phyloP scores from a whole-genome alignment of 495 filamentous ascomycete genomes.

The Aspergillus baeticus region DNA sequence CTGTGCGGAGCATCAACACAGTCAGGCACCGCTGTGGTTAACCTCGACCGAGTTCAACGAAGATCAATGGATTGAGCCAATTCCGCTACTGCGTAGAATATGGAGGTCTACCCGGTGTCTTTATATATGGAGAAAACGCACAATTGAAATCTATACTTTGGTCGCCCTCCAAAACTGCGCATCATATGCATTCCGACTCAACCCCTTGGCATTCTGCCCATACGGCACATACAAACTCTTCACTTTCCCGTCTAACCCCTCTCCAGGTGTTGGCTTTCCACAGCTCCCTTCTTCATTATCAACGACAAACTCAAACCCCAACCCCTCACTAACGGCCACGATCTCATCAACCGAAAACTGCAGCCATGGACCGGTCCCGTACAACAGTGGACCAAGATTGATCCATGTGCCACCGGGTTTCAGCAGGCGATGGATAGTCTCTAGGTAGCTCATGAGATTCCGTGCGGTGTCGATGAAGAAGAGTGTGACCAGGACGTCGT shows the following conservation, averaged over 20 bases:
- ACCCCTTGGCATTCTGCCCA: constrained; percentile 19
- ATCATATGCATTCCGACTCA: constrained; percentile 28
- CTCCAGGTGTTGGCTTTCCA: constrained; percentile 12
- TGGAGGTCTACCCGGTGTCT: no score
- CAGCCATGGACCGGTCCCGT: constrained; percentile 24
- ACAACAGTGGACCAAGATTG: constrained; percentile 44
- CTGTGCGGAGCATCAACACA: no score
- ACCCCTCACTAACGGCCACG: constrained; percentile 11
- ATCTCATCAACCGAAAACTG: constrained; percentile 28
- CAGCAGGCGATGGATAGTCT: constrained; percentile 40
- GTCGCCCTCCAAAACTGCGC: constrained; percentile 26
- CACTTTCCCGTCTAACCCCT: constrained; percentile 1
- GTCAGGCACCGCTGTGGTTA: no score
- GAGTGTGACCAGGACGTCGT: constrained; percentile 43
- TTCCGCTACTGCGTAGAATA: no score
- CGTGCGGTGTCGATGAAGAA: constrained; percentile 54
- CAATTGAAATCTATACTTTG: background rate
- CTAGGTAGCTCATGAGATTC: constrained; percentile 43
- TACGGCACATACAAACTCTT: constrained; percentile 21
- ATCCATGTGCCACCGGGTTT: constrained; percentile 42
- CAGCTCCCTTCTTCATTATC: background rate
- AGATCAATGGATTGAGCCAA: no score
- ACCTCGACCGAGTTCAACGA: no score
- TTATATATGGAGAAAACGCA: no score
- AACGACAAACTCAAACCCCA: constrained; percentile 21